Conservation (phyloP, 208 protist genomes). For the Novymonas esmeraldas region DNA sequence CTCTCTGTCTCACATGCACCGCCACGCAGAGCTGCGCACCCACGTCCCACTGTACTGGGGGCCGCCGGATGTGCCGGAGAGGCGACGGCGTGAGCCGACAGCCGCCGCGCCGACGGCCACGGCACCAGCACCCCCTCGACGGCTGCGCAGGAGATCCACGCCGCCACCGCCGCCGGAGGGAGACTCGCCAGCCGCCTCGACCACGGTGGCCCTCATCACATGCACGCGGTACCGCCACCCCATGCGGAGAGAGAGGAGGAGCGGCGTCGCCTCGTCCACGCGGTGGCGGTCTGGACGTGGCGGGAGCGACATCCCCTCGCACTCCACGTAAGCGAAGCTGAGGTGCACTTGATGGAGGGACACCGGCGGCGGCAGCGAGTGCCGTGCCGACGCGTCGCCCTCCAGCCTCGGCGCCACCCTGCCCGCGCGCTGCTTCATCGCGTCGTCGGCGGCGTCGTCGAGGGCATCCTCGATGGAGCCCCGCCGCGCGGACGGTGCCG, state of each 20-base stretch:
- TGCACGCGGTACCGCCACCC: slow-evolving; percentile 18
- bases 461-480: too few species aligned
- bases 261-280: background rate
- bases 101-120: too few species aligned
- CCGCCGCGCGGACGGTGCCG: background rate
- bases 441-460: background rate
- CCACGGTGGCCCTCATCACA: slow-evolving; percentile 2
- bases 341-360: slow-evolving; percentile 28
- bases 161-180: background rate
- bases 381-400: too few species aligned
- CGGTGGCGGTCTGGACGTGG: background rate
- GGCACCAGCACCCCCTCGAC: background rate
- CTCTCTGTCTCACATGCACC: background rate
- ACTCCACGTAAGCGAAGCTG: slow-evolving; percentile 17
- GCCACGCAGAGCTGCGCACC: slow-evolving; percentile 19
- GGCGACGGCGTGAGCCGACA: too few species aligned
- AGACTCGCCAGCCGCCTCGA: background rate
- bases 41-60: slow-evolving; percentile 19
- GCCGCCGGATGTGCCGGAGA: background rate
- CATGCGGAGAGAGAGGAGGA: slow-evolving; percentile 7
- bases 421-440: too few species aligned
- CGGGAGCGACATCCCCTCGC: background rate
- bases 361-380: slow-evolving; percentile 2
- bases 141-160: background rate
- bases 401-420: too few species aligned